phyloP scores from a whole-genome alignment of 129 eudicot species.

The Kitagawia praeruptora region DNA sequence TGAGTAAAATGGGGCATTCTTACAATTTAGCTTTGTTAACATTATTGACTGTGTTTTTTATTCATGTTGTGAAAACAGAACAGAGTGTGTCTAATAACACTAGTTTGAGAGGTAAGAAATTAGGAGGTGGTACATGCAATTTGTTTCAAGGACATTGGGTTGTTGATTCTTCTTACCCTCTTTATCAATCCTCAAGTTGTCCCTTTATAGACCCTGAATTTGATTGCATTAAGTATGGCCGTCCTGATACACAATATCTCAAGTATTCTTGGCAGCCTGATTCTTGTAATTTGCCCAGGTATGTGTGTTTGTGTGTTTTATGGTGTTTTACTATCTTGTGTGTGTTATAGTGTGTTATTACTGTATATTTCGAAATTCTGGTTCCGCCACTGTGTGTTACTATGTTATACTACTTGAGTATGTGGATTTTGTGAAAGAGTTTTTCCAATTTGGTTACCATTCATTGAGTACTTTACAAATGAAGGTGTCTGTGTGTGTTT shows the following conservation, averaged over 20 bases:
- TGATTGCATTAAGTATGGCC: conserved; percentile 76
- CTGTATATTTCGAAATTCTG: not conserved
- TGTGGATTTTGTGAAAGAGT: not conserved
- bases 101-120: conserved; percentile 14
- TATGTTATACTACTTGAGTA: not conserved
- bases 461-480: not conserved
- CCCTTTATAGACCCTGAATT: conserved; percentile 75
- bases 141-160: conserved; percentile 78
- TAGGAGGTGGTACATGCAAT: conserved; percentile 33
- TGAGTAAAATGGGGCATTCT: not conserved
- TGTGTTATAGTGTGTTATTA: not conserved
- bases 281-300: conserved; percentile 79
- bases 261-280: conserved; percentile 79
- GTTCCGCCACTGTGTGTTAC: not conserved
- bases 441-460: not conserved
- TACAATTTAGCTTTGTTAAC: not conserved
- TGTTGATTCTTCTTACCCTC: conserved; percentile 58
- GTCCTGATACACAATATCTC: conserved; percentile 75
- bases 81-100: conserved; percentile 18
- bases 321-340: not conserved
- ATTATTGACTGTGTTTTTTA: not conserved
- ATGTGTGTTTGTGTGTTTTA: not conserved
- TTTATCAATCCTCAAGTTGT: conserved; percentile 62
- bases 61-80: not conserved
- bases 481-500: not conserved